Evolutionary conservation across 2,329 filamentous ascomycete genomes (phyloP).

Genomic region (Ophiostoma populinum): DNA sequence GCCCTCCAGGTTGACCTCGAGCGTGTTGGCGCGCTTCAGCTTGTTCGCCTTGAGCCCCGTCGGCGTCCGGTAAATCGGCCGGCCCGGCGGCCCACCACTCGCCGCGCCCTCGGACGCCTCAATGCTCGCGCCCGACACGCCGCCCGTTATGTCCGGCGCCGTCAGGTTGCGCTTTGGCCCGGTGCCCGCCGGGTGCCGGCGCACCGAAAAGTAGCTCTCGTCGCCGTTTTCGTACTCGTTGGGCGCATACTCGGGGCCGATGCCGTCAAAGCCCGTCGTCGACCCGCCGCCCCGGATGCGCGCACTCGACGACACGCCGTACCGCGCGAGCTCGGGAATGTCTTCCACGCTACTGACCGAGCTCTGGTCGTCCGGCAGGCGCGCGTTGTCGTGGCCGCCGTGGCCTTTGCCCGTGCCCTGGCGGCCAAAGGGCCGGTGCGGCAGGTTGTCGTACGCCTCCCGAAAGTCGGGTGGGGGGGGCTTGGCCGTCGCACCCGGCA

Average conservation of each 20-base stretch:
- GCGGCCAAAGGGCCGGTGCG: no score
- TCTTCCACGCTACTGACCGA: slow-evolving; percentile 11
- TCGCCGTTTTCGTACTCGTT: slow-evolving; percentile 38
- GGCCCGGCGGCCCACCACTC: background rate
- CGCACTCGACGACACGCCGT: background rate
- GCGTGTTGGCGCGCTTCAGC: slow-evolving; percentile 32
- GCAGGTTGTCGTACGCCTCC: no score
- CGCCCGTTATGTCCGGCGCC: slow-evolving; percentile 11
- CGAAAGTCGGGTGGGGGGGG: background rate
- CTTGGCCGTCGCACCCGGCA: background rate
- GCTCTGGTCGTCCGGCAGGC: slow-evolving; percentile 17
- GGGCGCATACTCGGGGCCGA: slow-evolving; percentile 23
- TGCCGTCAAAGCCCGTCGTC: slow-evolving; percentile 12
- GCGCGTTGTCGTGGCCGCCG: slow-evolving; percentile 1
- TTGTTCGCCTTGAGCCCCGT: slow-evolving; percentile 50
- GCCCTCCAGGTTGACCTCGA: slow-evolving; percentile 58
- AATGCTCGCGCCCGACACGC: background rate
- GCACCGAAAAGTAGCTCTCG: slow-evolving; percentile 37
- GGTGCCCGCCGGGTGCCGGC: slow-evolving; percentile 15
- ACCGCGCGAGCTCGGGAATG: slow-evolving; percentile 6
- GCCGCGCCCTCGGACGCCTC: slow-evolving; percentile 1
- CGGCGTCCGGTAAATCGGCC: slow-evolving; percentile 48
- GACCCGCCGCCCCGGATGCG: slow-evolving; percentile 10
- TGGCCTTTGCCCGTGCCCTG: slow-evolving; percentile 4
- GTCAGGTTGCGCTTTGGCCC: slow-evolving; percentile 1